Conservation (phyloP, 129 eudicot species). For the Logfia minima region DNA sequence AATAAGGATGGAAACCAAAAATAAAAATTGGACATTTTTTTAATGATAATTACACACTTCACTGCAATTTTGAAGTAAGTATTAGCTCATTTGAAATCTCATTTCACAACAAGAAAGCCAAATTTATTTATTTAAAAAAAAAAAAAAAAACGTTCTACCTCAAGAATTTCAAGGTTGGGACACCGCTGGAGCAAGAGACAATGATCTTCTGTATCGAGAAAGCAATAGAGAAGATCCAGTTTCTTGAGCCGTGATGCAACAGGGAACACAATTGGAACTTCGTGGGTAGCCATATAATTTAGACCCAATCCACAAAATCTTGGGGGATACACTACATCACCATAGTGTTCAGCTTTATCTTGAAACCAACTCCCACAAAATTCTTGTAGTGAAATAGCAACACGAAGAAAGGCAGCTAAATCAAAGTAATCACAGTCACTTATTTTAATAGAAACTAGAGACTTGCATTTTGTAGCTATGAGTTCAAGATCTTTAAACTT, state of each 20-base stretch:
- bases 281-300: conserved; percentile 55
- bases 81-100: neutral
- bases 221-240: conserved; percentile 68
- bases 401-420: conserved; percentile 53
- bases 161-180: conserved; percentile 82
- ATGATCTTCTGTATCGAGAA: conserved; percentile 67
- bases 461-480: conserved; percentile 65
- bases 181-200: conserved; percentile 56
- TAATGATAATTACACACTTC: neutral
- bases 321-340: conserved; percentile 50
- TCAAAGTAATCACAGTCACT: conserved; percentile 63
- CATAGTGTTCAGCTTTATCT: conserved; percentile 47
- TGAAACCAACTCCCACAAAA: conserved; percentile 72
- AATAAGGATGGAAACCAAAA: neutral
- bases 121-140: neutral
- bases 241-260: conserved; percentile 57
- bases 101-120: neutral
- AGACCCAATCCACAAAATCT: conserved; percentile 57
- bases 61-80: neutral
- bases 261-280: conserved; percentile 65
- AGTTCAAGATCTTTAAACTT: conserved; percentile 59
- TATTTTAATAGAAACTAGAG: conserved; percentile 55
- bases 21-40: neutral
- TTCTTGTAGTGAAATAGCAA: conserved; percentile 61
- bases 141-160: conserved; percentile 43